phyloP scores from a whole-genome alignment of 23 red algal species.

The Agarophyton chilense region DNA sequence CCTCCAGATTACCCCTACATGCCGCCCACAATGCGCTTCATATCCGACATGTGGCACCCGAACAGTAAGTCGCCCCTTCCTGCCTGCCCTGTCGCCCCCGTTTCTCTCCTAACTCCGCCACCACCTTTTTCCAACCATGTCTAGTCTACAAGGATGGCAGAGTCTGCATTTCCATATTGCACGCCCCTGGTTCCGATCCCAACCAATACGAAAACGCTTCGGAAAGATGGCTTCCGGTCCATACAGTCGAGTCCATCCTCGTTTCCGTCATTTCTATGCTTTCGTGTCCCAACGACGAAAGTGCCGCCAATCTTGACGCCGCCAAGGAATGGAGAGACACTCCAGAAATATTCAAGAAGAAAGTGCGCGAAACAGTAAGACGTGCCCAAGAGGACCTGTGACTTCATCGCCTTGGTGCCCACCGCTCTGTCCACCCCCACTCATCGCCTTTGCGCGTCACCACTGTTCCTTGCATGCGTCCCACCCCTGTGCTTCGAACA shows the following conservation, averaged over 20 bases:
- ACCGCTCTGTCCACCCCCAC: neutral
- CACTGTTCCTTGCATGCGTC: constrained; percentile 1
- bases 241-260: constrained; percentile 98
- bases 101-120: neutral
- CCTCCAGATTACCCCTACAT: constrained; percentile 95
- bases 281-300: constrained; percentile 95
- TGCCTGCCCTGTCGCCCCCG: neutral
- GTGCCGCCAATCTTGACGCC: constrained; percentile 95
- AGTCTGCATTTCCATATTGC: constrained; percentile 98
- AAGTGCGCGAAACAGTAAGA: constrained; percentile 87
- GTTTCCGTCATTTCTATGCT: constrained; percentile 96
- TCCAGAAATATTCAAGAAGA: constrained; percentile 89
- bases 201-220: constrained; percentile 94
- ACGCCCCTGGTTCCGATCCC: constrained; percentile 95
- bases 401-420: neutral
- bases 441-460: constrained; percentile 20
- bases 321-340: constrained; percentile 98
- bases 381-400: constrained; percentile 89
- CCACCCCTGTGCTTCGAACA: neutral
- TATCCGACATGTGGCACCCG: constrained; percentile 97
- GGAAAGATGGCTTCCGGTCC: constrained; percentile 95
- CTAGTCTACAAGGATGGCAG: constrained; percentile 95
- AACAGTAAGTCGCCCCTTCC: constrained; percentile 71
- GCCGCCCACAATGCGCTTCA: constrained; percentile 96
- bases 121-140: too few relatives aligned